Conservation (phyloP, 2,329 filamentous ascomycete species). For the Cephalotrichum gorgonifer region DNA sequence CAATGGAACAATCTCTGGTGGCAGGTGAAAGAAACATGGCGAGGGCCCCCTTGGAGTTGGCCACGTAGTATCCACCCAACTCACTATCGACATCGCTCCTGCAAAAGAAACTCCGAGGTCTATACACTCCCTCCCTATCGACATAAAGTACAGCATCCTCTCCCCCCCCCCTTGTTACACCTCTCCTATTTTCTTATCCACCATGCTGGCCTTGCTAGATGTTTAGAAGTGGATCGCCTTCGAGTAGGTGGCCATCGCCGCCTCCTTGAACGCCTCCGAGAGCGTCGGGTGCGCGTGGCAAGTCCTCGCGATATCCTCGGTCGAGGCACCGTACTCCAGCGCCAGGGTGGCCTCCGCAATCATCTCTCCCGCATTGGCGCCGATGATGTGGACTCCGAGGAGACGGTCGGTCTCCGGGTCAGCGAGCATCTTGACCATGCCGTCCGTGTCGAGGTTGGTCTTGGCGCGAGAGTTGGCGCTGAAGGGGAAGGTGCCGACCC, state of each 20-base stretch:
- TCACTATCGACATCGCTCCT: background rate
- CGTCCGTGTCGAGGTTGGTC: conserved; percentile 95
- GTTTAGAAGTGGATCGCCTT: conserved; percentile 93
- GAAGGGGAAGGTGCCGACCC: conserved; percentile 91
- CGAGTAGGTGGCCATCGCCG: conserved; percentile 91
- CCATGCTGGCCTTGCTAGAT: background rate
- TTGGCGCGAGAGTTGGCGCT: conserved; percentile 96
- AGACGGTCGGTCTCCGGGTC: conserved; percentile 95
- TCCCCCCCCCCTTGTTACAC: background rate
- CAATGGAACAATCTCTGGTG: too few species aligned
- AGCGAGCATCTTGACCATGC: conserved; percentile 92
- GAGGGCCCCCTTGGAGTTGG: too few species aligned
- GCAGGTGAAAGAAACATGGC: too few species aligned
- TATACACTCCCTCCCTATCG: conserved; percentile 4
- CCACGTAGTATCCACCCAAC: background rate
- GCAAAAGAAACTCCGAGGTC: conserved; percentile 2
- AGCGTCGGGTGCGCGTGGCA: conserved; percentile 95
- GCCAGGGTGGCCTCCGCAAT: conserved; percentile 95
- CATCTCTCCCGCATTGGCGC: conserved; percentile 95
- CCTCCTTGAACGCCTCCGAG: conserved; percentile 98
- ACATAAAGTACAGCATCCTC: conserved; percentile 4
- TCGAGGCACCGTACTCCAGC: conserved; percentile 90
- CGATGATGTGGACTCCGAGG: conserved; percentile 92
- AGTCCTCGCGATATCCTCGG: conserved; percentile 88
- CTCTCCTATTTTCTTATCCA: background rate